A percentile compares a stretch with the other conserved stretches of the same genome.
phyloP scores from a whole-genome alignment of 2,329 filamentous ascomycete genomes.

The Periconia sp. region DNA sequence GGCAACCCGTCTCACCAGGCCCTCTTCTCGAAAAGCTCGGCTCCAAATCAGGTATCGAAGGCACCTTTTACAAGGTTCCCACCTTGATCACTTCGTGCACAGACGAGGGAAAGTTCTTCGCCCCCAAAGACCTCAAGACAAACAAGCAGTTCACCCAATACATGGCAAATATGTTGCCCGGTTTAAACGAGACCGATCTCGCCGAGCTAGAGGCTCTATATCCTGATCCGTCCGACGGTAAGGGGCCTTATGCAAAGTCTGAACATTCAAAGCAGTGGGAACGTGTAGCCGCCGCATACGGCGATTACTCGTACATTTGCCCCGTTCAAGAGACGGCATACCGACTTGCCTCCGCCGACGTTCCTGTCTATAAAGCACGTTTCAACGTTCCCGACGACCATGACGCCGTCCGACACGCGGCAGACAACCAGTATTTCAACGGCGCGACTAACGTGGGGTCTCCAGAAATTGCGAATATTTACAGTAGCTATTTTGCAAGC shows the following conservation, averaged over 20 bases:
- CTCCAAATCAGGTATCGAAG: slow-evolving; percentile 43
- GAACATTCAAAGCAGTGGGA: slow-evolving; percentile 51
- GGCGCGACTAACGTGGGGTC: slow-evolving; percentile 31
- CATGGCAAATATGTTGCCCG: slow-evolving; percentile 36
- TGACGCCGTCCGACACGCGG: slow-evolving; percentile 36
- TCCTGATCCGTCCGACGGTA: slow-evolving; percentile 29
- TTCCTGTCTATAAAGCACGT: slow-evolving; percentile 41
- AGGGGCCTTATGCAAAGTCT: slow-evolving; percentile 32
- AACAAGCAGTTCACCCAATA: slow-evolving; percentile 44
- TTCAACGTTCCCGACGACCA: slow-evolving; percentile 43
- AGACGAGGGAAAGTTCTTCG: slow-evolving; percentile 42
- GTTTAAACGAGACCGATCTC: slow-evolving; percentile 34
- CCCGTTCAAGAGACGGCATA: slow-evolving; percentile 41
- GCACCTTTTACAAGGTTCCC: slow-evolving; percentile 43
- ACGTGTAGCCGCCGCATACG: slow-evolving; percentile 51
- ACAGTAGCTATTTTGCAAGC: slow-evolving; percentile 43
- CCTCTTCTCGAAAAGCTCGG: slow-evolving; percentile 56
- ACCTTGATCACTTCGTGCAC: slow-evolving; percentile 44
- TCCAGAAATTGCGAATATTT: slow-evolving; percentile 37
- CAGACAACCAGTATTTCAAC: slow-evolving; percentile 39
- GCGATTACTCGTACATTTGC: slow-evolving; percentile 45
- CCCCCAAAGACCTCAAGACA: slow-evolving; percentile 40
- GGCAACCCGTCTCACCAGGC: slow-evolving; percentile 56
- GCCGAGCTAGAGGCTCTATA: slow-evolving; percentile 34
- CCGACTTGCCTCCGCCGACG: slow-evolving; percentile 25